Evolutionary conservation across 345 rosid species (phyloP), one percentile per base, ranked within the genome.

Genomic region (Murraya koenigii): DNA sequence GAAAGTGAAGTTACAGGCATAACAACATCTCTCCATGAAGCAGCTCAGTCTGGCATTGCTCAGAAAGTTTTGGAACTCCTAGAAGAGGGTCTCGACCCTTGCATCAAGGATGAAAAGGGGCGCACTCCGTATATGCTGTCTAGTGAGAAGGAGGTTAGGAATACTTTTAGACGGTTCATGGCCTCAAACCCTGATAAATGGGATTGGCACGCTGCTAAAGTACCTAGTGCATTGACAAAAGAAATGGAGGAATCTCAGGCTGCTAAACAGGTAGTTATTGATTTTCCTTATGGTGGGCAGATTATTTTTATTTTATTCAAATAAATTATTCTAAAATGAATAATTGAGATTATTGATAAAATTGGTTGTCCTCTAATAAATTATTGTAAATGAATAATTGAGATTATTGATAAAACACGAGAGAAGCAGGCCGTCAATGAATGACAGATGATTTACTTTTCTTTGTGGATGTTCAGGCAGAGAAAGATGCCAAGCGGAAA

Each of bases 201-300:
- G 98, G 91, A 96, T 82, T 96, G 99, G 97, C 84, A 85, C 75
- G 88, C 97, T 86, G 99, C 99, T 81, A 91, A 90, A 78, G 97
- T 96, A 56, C 99, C 99, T 63, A 96, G 99, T 86, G 90, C 97
- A 55, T 88, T 96, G 81, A 94, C 98, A 17, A 96, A 91, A 84
- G 97, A 94, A 87, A 89, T 96, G 98, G 98, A 96, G 84, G 99
- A 96, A 83, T 88, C 92, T 75, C 99, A 96, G 84, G 90, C 95
- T 77, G 89, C 93, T 69, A 94, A 89, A 78, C 98, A 92, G 98
- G 99, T 96, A 74, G 26, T 58, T 65, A 30, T 54, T 7, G 39
- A 44, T 36, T 77, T 41, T 75, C 47, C 39, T 75, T 23, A 33
- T 41, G 33, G 38, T 72, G 66, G 66, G 44, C 19, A 38, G 7